Conservation (phyloP, 345 rosid species). For the Acer saccharum region DNA sequence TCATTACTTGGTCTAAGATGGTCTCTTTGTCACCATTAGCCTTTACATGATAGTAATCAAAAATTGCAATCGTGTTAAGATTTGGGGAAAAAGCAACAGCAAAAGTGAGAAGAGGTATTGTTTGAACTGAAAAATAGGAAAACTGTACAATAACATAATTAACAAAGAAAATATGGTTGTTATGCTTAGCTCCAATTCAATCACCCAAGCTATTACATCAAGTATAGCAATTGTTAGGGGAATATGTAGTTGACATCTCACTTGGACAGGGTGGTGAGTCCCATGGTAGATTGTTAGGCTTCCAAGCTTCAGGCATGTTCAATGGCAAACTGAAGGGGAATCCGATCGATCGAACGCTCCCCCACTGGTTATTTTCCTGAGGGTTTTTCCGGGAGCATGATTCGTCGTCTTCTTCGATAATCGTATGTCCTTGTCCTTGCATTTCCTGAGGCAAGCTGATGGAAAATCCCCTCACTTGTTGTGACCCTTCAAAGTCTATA, state of each 20-base stretch:
- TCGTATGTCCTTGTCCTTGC: slow-evolving; percentile 32
- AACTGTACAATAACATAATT: slow-evolving; percentile 30
- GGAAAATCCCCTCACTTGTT: slow-evolving; percentile 41
- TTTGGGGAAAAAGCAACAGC: not conserved
- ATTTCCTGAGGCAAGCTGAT: slow-evolving; percentile 39
- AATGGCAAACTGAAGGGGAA: slow-evolving; percentile 62
- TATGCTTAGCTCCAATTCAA: slow-evolving; percentile 14
- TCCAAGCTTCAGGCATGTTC: slow-evolving; percentile 35
- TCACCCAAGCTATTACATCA: slow-evolving; percentile 25
- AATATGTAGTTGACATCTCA: slow-evolving; percentile 54
- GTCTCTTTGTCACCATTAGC: too few species aligned
- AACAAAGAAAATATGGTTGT: slow-evolving; percentile 8
- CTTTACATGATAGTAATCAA: too few species aligned
- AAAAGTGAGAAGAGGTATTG: not conserved
- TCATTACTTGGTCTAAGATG: not conserved
- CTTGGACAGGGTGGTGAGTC: slow-evolving; percentile 54
- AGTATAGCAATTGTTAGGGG: slow-evolving; percentile 56
- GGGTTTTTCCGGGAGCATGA: slow-evolving; percentile 31
- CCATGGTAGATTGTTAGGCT: slow-evolving; percentile 41
- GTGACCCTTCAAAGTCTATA: slow-evolving; percentile 35
- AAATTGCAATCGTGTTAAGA: too few species aligned
- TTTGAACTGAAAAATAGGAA: not conserved
- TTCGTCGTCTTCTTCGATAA: slow-evolving; percentile 27
- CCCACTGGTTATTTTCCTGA: slow-evolving; percentile 34
- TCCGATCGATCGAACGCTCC: slow-evolving; percentile 34